Percentiles rank a stretch among this genome's conserved stretches.
phyloP scores from a whole-genome alignment of 2,329 filamentous ascomycete genomes.

The Didymella glomerata region DNA sequence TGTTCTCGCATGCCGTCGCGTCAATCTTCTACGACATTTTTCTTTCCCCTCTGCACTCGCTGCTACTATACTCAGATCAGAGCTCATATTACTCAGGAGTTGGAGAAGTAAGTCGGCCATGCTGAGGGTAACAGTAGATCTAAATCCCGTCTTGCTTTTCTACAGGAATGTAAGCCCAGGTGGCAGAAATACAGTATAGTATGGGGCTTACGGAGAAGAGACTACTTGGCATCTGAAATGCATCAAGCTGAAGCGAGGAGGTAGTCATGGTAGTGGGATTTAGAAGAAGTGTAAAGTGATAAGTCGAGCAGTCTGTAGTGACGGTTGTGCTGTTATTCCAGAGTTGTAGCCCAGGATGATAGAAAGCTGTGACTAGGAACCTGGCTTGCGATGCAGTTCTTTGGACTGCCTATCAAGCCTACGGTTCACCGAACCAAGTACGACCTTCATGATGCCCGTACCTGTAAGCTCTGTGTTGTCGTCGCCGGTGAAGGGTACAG shows the following conservation, averaged over 20 bases:
- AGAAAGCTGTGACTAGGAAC: neutral
- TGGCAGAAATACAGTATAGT: no score
- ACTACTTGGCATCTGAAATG: no score
- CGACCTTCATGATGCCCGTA: conserved; percentile 77
- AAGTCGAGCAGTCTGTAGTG: neutral
- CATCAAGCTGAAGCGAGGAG: neutral
- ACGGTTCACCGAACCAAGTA: conserved; percentile 79
- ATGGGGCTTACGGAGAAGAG: no score
- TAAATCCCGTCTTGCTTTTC: no score
- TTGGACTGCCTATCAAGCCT: conserved; percentile 63
- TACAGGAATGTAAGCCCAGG: no score
- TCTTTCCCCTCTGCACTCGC: no score
- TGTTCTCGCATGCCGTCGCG: no score
- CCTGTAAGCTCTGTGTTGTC: conserved; percentile 66
- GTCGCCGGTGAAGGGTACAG: conserved; percentile 73
- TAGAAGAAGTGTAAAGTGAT: neutral
- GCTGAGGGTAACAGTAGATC: no score
- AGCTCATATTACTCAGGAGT: no score
- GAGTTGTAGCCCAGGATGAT: neutral
- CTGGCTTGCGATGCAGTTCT: conserved; percentile 42
- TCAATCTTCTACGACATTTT: no score
- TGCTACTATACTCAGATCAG: no score
- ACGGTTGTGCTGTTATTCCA: neutral
- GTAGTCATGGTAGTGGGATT: neutral
- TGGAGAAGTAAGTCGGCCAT: no score